Conservation (phyloP, 352 stramenopile species). For the Globisporangium irregulare region DNA sequence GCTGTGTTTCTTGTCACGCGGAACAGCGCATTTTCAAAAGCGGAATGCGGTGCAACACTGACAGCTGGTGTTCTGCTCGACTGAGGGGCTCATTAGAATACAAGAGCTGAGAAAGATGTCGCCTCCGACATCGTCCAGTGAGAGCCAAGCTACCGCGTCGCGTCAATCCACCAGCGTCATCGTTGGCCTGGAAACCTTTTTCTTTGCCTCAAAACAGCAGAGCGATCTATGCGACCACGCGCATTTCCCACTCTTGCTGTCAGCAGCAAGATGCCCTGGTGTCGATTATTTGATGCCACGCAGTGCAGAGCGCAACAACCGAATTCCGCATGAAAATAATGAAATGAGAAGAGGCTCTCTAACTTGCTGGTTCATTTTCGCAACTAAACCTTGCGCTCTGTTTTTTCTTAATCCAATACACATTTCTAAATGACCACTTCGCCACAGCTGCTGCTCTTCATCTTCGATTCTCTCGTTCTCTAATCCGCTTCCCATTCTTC, state of each 20-base stretch:
- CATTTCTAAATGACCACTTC: conserved; percentile 11
- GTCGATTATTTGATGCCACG: neutral
- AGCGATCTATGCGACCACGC: neutral
- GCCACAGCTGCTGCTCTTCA: neutral
- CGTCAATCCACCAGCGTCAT: neutral
- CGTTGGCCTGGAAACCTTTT: neutral
- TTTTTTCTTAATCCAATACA: conserved; percentile 13
- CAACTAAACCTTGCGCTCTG: conserved; percentile 1
- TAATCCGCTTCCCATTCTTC: neutral
- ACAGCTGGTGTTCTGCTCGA: neutral
- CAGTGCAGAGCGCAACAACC: neutral
- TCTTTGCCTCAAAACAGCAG: neutral
- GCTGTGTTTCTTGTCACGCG: neutral
- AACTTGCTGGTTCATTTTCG: neutral
- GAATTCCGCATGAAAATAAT: neutral
- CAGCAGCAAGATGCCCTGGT: neutral
- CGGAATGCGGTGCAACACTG: neutral
- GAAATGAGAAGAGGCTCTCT: neutral
- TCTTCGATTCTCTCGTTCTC: neutral
- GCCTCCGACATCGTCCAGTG: neutral
- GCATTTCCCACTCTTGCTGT: too few species aligned
- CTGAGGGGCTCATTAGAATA: neutral
- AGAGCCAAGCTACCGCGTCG: neutral
- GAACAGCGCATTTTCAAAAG: neutral
- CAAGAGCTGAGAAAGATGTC: neutral